phyloP scores from a whole-genome alignment of 345 rosid species.

The Euphorbia peplus region DNA sequence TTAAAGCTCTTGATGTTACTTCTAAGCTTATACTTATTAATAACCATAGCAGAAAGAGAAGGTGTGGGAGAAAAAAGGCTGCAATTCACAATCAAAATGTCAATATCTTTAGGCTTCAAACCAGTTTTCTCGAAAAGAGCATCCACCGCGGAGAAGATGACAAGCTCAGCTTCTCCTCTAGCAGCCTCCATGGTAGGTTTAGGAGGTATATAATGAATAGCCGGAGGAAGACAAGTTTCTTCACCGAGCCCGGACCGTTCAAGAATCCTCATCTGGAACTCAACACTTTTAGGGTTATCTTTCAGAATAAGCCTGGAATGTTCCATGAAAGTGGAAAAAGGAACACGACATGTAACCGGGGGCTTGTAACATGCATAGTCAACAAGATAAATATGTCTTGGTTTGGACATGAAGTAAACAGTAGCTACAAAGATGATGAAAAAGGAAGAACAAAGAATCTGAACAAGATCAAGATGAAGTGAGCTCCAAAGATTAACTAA shows the following conservation, averaged over 20 bases:
- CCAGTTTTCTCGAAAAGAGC: slow-evolving; percentile 43
- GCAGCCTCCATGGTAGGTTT: slow-evolving; percentile 35
- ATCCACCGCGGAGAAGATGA: slow-evolving; percentile 42
- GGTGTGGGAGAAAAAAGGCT: slow-evolving; percentile 55
- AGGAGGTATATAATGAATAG: slow-evolving; percentile 41
- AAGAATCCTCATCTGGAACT: slow-evolving; percentile 46
- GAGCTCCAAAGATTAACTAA: slow-evolving; percentile 22
- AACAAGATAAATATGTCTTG: slow-evolving; percentile 40
- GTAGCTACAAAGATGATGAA: slow-evolving; percentile 19
- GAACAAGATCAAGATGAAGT: slow-evolving; percentile 24
- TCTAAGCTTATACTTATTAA: slow-evolving; percentile 51
- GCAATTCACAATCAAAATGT: slow-evolving; percentile 51
- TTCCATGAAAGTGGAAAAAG: slow-evolving; percentile 46
- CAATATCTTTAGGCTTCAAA: slow-evolving; percentile 42
- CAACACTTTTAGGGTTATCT: slow-evolving; percentile 44
- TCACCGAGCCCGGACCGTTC: slow-evolving; percentile 57
- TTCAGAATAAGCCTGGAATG: slow-evolving; percentile 38
- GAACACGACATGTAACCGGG: slow-evolving; percentile 43
- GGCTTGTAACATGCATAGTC: slow-evolving; percentile 59
- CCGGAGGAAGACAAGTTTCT: slow-evolving; percentile 51
- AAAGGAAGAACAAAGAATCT: slow-evolving; percentile 21
- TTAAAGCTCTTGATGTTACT: slow-evolving; percentile 59
- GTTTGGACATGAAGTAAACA: slow-evolving; percentile 32
- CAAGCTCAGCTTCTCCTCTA: slow-evolving; percentile 40
- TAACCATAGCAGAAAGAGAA: slow-evolving; percentile 53